Conservation (phyloP, 306 rosid genomes). For the Trifolium subterraneum region DNA sequence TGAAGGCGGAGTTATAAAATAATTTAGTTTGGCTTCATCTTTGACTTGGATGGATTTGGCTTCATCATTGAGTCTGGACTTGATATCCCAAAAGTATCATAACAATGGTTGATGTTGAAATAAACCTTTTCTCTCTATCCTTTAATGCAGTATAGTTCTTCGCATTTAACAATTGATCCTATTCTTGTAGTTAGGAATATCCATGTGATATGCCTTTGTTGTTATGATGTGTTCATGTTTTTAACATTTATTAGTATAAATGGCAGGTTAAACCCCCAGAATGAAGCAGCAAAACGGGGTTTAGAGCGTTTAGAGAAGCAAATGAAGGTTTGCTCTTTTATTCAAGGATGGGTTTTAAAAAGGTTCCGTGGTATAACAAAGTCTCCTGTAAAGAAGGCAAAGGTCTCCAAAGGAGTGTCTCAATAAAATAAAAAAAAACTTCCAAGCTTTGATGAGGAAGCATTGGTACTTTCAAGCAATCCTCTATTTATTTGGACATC, state of each 20-base stretch:
- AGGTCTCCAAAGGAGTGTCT: no score
- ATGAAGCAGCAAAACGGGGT: conserved; percentile 94
- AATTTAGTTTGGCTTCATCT: conserved; percentile 3
- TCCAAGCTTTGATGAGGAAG: no score
- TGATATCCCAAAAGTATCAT: background rate
- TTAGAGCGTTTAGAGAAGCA: conserved; percentile 95
- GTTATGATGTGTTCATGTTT: conserved; percentile 32
- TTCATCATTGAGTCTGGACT: background rate
- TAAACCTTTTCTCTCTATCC: background rate
- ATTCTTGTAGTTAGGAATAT: background rate
- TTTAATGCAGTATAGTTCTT: background rate
- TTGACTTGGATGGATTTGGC: conserved; percentile 16
- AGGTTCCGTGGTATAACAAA: no score
- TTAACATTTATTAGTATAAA: conserved; percentile 31
- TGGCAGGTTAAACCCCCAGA: conserved; percentile 90
- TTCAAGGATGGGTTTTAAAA: background rate
- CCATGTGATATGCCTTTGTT: conserved; percentile 21
- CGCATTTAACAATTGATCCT: background rate
- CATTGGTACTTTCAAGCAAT: no score
- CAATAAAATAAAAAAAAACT: no score
- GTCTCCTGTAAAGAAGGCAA: no score
- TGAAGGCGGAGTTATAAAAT: background rate
- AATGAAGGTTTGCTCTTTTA: conserved; percentile 75
- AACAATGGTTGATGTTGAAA: background rate
- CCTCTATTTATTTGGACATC: no score